phyloP scores from a whole-genome alignment of 805 yeast genomes.

The Saccharomycopsis vini region DNA sequence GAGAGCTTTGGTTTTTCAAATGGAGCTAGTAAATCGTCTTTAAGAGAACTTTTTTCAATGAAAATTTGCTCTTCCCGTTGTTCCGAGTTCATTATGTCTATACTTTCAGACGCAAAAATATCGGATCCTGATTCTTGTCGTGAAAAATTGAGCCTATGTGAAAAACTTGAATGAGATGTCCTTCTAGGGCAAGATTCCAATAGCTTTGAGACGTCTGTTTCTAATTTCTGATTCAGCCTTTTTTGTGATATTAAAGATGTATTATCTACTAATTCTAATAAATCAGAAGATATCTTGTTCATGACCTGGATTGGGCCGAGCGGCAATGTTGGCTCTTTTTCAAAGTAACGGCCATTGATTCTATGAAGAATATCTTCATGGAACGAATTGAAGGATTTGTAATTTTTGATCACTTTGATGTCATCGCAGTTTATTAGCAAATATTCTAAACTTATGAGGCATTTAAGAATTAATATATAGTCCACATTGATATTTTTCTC shows the following conservation, averaged over 20 bases:
- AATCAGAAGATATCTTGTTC: constrained; percentile 14
- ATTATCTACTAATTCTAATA: constrained; percentile 13
- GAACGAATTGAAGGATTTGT: constrained; percentile 6
- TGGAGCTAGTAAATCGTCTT: not conserved
- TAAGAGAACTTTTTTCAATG: too few species aligned
- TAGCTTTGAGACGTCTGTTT: constrained; percentile 5
- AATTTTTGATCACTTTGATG: not conserved
- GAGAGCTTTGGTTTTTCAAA: not conserved
- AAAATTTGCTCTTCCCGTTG: not conserved
- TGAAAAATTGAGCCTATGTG: not conserved
- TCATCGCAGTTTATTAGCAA: constrained; percentile 7
- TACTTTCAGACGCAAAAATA: not conserved
- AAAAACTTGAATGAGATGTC: not conserved
- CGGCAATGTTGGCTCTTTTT: constrained; percentile 1
- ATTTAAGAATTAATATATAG: constrained; percentile 8
- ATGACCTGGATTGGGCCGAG: constrained; percentile 13
- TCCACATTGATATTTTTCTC: not conserved
- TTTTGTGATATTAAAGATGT: not conserved
- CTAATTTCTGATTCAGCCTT: not conserved
- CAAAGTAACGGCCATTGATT: not conserved
- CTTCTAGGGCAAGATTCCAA: not conserved
- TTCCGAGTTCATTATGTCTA: not conserved
- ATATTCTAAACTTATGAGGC: constrained; percentile 7
- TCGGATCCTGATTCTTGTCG: not conserved
- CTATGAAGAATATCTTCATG: constrained; percentile 8